Conservation (phyloP, 257 asterid species). For the Rhazya stricta region DNA sequence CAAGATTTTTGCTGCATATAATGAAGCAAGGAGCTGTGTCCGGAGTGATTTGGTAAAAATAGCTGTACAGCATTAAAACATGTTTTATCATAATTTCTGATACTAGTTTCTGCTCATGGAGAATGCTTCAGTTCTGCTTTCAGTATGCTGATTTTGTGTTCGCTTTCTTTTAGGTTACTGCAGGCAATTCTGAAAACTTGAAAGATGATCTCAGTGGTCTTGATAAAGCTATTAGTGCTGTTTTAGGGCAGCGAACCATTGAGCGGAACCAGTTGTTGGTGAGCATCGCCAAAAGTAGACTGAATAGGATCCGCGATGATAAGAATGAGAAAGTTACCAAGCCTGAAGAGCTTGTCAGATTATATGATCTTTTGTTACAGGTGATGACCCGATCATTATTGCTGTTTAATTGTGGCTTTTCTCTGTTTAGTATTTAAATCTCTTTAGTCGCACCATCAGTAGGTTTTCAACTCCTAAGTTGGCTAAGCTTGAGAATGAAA, state of each 20-base stretch:
- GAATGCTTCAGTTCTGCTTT: constrained; percentile 3
- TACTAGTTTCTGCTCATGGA: neutral
- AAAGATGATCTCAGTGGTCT: constrained; percentile 96
- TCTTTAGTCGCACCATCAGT: neutral
- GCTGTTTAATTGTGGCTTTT: constrained; percentile 3
- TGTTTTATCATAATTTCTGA: neutral
- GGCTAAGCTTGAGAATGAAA: neutral
- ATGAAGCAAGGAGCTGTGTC: constrained; percentile 84
- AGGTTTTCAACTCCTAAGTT: neutral
- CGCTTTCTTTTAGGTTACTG: constrained; percentile 51
- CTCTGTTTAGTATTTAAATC: neutral
- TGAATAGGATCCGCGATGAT: constrained; percentile 70
- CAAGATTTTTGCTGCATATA: constrained; percentile 90
- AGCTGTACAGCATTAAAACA: neutral
- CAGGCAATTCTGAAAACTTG: constrained; percentile 83
- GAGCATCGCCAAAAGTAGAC: constrained; percentile 72
- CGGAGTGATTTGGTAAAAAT: constrained; percentile 74
- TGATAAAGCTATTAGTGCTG: constrained; percentile 91
- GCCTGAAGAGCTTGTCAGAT: constrained; percentile 97
- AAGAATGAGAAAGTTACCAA: constrained; percentile 78
- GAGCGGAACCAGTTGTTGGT: constrained; percentile 91
- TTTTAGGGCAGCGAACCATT: constrained; percentile 83
- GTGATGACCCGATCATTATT: constrained; percentile 27
- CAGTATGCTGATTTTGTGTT: constrained; percentile 18
- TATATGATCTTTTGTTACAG: constrained; percentile 83